Conservation (phyloP, 495 filamentous ascomycete species). For the Oleoguttula mirabilis region DNA sequence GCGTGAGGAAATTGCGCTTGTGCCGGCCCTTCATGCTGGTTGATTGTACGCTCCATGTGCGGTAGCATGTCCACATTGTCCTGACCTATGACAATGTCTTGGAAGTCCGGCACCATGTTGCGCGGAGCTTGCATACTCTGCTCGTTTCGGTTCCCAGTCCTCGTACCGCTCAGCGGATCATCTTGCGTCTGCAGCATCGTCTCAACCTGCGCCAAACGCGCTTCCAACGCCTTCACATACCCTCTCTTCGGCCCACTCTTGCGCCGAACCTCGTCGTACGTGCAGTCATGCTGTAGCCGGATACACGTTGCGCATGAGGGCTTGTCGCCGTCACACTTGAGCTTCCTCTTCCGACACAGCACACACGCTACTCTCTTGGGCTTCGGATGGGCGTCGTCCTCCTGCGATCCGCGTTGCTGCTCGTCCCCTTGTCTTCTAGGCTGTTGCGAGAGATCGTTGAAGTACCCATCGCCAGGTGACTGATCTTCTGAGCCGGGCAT, state of each 20-base stretch:
- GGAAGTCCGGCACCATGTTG: conserved; percentile 4
- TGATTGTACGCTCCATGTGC: conserved; percentile 5
- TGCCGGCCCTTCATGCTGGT: not conserved
- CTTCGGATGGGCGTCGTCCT: conserved; percentile 55
- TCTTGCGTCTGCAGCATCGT: conserved; percentile 71
- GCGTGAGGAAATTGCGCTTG: conserved; percentile 2
- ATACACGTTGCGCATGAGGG: conserved; percentile 91
- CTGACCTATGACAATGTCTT: conserved; percentile 1
- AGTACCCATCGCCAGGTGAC: conserved; percentile 34
- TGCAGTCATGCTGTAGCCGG: conserved; percentile 76
- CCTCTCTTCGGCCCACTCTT: conserved; percentile 98
- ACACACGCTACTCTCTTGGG: conserved; percentile 95
- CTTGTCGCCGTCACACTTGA: conserved; percentile 64
- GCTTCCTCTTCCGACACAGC: conserved; percentile 84
- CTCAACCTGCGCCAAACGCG: conserved; percentile 81
- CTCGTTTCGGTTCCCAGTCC: not conserved
- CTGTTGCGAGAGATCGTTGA: conserved; percentile 46
- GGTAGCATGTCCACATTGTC: conserved; percentile 3
- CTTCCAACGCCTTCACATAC: conserved; percentile 95
- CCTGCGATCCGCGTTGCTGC: conserved; percentile 30
- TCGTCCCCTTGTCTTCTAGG: conserved; percentile 21
- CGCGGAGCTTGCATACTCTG: not conserved
- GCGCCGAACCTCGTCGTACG: conserved; percentile 89
- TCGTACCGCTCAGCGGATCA: conserved; percentile 16
- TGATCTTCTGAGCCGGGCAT: conserved; percentile 10